These are phyloP conservation scores for Saccharomycopsis schoenii DNA, from an alignment of 805 yeast genomes.

Conservation along the genomic window DNA sequence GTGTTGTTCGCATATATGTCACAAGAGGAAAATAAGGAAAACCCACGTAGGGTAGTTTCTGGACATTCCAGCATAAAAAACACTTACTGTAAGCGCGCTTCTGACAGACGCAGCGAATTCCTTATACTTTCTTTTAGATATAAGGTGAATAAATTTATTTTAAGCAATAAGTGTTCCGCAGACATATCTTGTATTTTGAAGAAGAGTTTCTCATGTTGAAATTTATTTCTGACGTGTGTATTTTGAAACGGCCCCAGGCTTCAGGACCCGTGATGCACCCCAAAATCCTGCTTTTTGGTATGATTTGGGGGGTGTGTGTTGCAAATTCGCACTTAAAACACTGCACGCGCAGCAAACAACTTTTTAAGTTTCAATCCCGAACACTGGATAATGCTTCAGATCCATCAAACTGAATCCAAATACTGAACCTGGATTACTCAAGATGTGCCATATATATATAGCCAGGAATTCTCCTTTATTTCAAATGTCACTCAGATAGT, in stretches of 20 bases:
- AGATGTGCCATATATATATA: background rate
- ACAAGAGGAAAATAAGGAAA: background rate
- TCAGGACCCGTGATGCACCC: background rate
- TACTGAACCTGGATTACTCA: background rate
- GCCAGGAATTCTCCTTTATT: background rate
- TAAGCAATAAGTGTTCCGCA: background rate
- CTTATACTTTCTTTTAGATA: too few species aligned
- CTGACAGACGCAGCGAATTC: background rate
- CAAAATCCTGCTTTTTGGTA: background rate
- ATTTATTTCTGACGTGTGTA: background rate
- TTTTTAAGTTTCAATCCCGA: background rate
- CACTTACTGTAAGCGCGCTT: background rate
- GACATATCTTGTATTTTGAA: background rate
- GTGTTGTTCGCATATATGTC: background rate
- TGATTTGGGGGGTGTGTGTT: background rate
- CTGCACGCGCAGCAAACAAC: background rate
- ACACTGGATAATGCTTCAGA: background rate
- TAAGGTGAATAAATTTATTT: background rate
- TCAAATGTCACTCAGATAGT: background rate
- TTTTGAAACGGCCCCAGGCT: background rate
- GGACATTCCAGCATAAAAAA: background rate
- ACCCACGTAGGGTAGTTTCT: background rate
- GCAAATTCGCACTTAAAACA: slow-evolving; percentile 1
- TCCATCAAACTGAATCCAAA: background rate
- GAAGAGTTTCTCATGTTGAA: background rate